Evolutionary conservation across 2,329 filamentous ascomycete genomes (phyloP), one percentile per base, ranked within the genome.

Genomic region (Sodiomyces alkalinus): DNA sequence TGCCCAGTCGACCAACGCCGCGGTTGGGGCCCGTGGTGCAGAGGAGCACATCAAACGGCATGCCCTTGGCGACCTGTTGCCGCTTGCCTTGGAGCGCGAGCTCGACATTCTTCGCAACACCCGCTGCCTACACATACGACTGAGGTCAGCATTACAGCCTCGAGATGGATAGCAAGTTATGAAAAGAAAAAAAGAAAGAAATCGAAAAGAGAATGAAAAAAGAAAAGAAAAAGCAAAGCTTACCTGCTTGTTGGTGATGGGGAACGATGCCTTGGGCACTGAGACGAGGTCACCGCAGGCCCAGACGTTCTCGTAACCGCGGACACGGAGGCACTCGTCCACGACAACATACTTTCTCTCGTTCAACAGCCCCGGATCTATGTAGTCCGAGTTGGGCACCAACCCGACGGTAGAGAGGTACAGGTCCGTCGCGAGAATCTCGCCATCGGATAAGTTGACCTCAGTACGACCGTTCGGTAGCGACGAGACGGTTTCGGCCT

Each of bases 211-310:
- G 17, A 17, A 16, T 18, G 30, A 17, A 17, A 17, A 21, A 19
- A 27, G 18, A 15, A 16, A 17, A 16, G 16, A 29, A 17, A 17
- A 12, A 22, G 13, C 7, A 17, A 13, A 12, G 41, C 52, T 41
- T 32, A 58, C 57, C 44, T 69, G 65, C 38, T 65, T 64, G 32
- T 68, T 72, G 0, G 70, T 69, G 31, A 68, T 58, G 49, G 74
- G 63, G 41, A 73, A 74, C 2, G 67, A 67, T 5, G 68, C 59
- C 15, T 56, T 52, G 14, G 64, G 63, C 41, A 56, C 57, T 38
- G 56, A 60, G 15, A 68, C 58, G 22, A 67, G 46, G 31, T 71
- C 66, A 15, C 66, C 66, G 3, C 58, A 54, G 6, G 64, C 65
- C 65, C 66, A 71, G 15, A 67, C 54, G 28, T 55, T 45, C 11